These are phyloP conservation scores for Ophiostoma sp. DNA, from an alignment of 2,329 filamentous ascomycete species.

Conservation along the genomic window DNA sequence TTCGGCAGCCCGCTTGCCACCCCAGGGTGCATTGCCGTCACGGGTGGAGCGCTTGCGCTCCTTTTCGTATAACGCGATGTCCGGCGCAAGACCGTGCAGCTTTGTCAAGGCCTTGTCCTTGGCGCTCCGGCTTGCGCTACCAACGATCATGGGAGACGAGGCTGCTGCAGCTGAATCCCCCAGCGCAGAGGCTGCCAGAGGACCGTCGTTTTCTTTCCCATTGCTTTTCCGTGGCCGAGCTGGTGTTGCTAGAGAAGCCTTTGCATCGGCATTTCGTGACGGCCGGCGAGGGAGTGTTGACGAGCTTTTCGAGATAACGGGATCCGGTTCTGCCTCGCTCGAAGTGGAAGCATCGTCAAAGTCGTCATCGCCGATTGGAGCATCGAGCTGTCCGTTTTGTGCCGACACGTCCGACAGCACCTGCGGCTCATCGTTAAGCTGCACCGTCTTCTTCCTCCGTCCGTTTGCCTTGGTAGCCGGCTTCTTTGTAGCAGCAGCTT, in stretches of 20 bases:
- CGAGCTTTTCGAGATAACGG: conserved; percentile 6
- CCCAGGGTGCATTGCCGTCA: conserved; percentile 48
- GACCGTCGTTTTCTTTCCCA: conserved; percentile 67
- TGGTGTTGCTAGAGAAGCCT: conserved; percentile 37
- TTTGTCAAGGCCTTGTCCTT: conserved; percentile 77
- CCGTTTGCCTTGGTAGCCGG: conserved; percentile 29
- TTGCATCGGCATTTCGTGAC: not conserved
- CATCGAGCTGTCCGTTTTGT: conserved; percentile 11
- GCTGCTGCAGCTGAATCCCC: conserved; percentile 34
- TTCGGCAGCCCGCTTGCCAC: conserved; percentile 58
- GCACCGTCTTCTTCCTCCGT: conserved; percentile 10
- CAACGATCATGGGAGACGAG: conserved; percentile 57
- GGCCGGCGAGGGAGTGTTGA: conserved; percentile 15
- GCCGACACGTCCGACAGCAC: conserved; percentile 19
- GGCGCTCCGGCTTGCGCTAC: conserved; percentile 74
- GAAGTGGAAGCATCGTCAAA: conserved; percentile 24
- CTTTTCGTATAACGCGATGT: conserved; percentile 87
- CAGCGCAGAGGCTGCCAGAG: not conserved
- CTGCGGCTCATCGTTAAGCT: conserved; percentile 13
- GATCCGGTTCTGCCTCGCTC: conserved; percentile 15
- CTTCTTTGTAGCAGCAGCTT: conserved; percentile 28
- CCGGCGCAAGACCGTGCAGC: conserved; percentile 70
- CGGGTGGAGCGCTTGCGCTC: conserved; percentile 71
- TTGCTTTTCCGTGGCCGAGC: conserved; percentile 32
- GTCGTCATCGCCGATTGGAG: conserved; percentile 14